Conservation (phyloP, 257 asterid genomes). For the Solanum pinnatisectum region DNA sequence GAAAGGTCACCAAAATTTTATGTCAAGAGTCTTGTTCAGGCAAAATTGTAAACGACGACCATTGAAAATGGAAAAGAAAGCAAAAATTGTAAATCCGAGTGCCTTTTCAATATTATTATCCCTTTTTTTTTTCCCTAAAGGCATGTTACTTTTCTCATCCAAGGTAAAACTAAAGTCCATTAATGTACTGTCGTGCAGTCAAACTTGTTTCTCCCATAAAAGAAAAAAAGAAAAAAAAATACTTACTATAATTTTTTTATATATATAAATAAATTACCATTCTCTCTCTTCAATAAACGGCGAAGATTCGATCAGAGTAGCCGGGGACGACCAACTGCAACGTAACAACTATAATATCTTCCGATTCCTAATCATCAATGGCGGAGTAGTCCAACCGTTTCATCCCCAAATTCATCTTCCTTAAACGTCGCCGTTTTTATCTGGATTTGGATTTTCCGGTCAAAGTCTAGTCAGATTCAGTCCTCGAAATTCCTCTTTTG, state of each 20-base stretch:
- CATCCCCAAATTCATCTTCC: conserved; percentile 4
- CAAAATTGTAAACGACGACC: background rate
- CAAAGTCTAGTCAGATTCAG: background rate
- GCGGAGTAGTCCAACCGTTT: conserved; percentile 31
- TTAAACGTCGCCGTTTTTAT: conserved; percentile 8
- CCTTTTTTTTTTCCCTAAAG: background rate
- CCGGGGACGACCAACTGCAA: conserved; percentile 8
- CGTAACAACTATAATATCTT: conserved; percentile 8
- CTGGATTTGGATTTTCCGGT: conserved; percentile 1
- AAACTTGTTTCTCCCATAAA: background rate
- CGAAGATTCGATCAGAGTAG: conserved; percentile 21
- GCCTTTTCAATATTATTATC: background rate
- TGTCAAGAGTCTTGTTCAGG: background rate
- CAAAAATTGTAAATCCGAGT: background rate
- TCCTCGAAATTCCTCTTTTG: background rate
- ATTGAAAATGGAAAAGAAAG: background rate
- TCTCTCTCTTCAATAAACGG: conserved; percentile 14
- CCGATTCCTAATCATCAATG: conserved; percentile 18
- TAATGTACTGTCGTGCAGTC: background rate
- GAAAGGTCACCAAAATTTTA: too few relatives aligned
- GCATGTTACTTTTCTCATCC: background rate
- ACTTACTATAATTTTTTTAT: background rate
- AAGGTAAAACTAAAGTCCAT: background rate
- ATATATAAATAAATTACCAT: background rate
- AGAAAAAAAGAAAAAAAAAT: background rate